Conservation (phyloP, 2,329 filamentous ascomycete species). For the Fusarium annulatum region DNA sequence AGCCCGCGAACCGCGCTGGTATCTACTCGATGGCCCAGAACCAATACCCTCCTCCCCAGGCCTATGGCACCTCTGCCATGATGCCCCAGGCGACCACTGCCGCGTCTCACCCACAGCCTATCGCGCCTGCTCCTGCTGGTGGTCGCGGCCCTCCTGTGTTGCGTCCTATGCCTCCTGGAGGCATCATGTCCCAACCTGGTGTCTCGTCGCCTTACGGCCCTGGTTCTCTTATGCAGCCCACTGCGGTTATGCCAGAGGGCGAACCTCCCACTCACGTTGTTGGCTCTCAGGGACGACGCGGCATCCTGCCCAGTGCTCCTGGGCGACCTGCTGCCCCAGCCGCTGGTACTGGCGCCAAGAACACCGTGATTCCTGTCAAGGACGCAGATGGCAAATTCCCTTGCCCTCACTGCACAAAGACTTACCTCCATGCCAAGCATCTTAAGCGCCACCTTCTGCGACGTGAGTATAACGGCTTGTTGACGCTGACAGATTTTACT, state of each 20-base stretch:
- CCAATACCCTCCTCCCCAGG: constrained; percentile 65
- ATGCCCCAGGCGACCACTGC: constrained; percentile 74
- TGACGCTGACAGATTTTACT: constrained; percentile 25
- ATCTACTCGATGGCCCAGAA: constrained; percentile 67
- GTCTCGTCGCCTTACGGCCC: constrained; percentile 71
- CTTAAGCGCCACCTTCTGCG: constrained; percentile 94
- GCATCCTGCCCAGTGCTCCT: constrained; percentile 90
- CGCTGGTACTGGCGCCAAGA: constrained; percentile 78
- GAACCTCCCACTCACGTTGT: constrained; percentile 90
- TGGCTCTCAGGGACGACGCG: constrained; percentile 90
- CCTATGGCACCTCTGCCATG: constrained; percentile 69
- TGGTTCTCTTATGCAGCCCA: constrained; percentile 66
- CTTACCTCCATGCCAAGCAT: constrained; percentile 96
- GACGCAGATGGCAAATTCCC: constrained; percentile 98
- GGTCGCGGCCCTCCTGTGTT: constrained; percentile 68
- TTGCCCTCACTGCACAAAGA: constrained; percentile 98
- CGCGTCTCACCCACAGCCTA: constrained; percentile 78
- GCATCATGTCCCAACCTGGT: constrained; percentile 68
- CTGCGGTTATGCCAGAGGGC: constrained; percentile 64
- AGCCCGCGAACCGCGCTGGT: constrained; percentile 60
- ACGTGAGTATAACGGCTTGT: constrained; percentile 75
- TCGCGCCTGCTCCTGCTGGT: constrained; percentile 75
- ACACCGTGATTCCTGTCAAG: constrained; percentile 87
- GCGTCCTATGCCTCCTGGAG: constrained; percentile 77
- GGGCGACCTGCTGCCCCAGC: constrained; percentile 83